Evolutionary conservation across 768 basidiomycete genomes (phyloP).

Genomic region (Phlebiopsis flavidoalba): DNA sequence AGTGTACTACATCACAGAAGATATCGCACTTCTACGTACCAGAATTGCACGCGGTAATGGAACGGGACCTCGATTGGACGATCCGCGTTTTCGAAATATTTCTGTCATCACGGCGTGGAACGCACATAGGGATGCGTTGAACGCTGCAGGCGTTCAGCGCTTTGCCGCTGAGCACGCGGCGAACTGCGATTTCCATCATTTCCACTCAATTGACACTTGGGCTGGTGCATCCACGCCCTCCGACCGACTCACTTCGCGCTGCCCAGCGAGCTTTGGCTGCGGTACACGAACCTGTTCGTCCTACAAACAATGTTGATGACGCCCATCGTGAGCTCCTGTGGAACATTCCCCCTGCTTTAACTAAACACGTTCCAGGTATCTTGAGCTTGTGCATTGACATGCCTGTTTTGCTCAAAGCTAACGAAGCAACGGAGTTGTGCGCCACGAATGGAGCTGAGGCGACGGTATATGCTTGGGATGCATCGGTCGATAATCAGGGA

Average conservation of each 20-base stretch:
- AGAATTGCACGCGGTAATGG: constrained; percentile 16
- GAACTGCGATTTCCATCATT: constrained; percentile 18
- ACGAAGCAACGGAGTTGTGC: constrained; percentile 19
- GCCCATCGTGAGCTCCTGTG: constrained; percentile 17
- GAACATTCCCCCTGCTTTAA: constrained; percentile 13
- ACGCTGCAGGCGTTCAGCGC: constrained; percentile 23
- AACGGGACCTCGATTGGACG: constrained; percentile 8
- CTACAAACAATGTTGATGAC: neutral
- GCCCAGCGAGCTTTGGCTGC: neutral
- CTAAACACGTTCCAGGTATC: constrained; percentile 14
- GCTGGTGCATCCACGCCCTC: neutral
- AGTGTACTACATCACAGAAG: constrained; percentile 34
- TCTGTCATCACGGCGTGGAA: constrained; percentile 36
- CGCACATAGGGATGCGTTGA: constrained; percentile 32
- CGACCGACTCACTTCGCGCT: neutral
- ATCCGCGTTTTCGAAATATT: constrained; percentile 25
- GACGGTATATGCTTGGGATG: constrained; percentile 15
- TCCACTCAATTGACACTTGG: constrained; percentile 20
- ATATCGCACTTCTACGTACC: constrained; percentile 30
- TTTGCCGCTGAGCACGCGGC: constrained; percentile 31
- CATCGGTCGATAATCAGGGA: neutral
- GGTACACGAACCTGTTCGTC: neutral
- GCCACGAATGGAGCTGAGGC: constrained; percentile 23
- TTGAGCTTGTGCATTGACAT: constrained; percentile 15
- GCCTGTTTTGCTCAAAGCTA: constrained; percentile 18